A percentile compares a stretch with the other conserved stretches of the same genome.
Evolutionary conservation across 2,329 filamentous ascomycete genomes (phyloP).

Genomic region (Fusarium mangiferae): DNA sequence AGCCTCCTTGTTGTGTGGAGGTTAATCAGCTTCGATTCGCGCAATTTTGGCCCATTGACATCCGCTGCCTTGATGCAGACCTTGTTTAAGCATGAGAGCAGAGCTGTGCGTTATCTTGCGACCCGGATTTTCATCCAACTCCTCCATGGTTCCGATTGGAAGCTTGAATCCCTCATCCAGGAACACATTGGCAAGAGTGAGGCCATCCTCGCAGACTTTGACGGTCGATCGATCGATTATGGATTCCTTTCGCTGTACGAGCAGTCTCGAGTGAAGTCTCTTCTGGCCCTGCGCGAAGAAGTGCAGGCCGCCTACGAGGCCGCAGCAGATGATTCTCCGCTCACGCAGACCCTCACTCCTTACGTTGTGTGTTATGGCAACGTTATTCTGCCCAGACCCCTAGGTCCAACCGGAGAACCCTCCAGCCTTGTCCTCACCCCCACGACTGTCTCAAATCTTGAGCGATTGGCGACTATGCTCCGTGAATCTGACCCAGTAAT

Average conservation of each 20-base stretch:
- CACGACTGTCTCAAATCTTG: constrained; percentile 79
- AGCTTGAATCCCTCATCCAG: constrained; percentile 76
- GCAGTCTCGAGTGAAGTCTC: constrained; percentile 61
- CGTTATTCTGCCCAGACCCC: constrained; percentile 73
- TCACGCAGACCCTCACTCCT: constrained; percentile 62
- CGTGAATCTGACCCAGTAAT: constrained; percentile 77
- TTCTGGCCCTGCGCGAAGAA: constrained; percentile 55
- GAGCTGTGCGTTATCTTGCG: constrained; percentile 79
- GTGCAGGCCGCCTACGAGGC: constrained; percentile 41
- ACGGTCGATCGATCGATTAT: constrained; percentile 81
- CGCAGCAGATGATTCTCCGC: constrained; percentile 15
- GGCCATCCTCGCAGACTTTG: constrained; percentile 75
- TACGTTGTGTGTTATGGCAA: constrained; percentile 73
- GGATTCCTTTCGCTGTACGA: constrained; percentile 73
- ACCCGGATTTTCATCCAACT: constrained; percentile 83
- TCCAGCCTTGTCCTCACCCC: constrained; percentile 73
- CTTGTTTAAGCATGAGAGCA: constrained; percentile 70
- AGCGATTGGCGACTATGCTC: constrained; percentile 73
- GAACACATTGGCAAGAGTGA: constrained; percentile 71
- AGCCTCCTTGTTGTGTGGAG: constrained; percentile 71
- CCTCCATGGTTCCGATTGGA: constrained; percentile 81
- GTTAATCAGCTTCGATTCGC: constrained; percentile 79
- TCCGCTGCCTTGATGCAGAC: constrained; percentile 74
- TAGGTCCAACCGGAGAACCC: constrained; percentile 57
- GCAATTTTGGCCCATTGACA: constrained; percentile 72